Percentiles rank a stretch among this genome's conserved stretches.
phyloP scores from a whole-genome alignment of 768 basidiomycete genomes.

The Rhizopogon vulgaris region DNA sequence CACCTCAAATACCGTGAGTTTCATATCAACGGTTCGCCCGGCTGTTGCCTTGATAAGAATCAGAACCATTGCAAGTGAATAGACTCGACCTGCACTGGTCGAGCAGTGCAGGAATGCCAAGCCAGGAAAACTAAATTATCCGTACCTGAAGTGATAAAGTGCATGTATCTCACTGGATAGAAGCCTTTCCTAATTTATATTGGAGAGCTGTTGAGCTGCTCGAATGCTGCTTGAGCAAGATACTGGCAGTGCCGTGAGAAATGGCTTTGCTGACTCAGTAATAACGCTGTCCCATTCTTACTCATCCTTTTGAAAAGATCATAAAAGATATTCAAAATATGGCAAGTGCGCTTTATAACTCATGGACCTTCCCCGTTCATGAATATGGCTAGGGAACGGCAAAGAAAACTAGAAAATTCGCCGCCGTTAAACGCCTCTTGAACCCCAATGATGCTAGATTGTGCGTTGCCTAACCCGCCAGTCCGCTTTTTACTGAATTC shows the following conservation, averaged over 20 bases:
- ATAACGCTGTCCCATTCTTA: no score
- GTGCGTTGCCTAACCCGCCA: constrained; percentile 40
- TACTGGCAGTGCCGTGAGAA: neutral
- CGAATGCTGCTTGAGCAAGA: no score
- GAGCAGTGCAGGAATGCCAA: neutral
- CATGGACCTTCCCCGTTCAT: neutral
- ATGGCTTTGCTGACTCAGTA: neutral
- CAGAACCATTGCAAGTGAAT: no score
- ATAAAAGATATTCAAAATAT: constrained; percentile 5
- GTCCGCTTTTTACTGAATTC: neutral
- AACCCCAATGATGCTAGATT: constrained; percentile 91
- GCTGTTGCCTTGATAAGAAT: no score
- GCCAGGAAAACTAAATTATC: no score
- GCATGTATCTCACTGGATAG: neutral
- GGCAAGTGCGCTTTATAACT: constrained; percentile 8
- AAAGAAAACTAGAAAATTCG: constrained; percentile 94
- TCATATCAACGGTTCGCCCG: no score
- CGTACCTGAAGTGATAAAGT: neutral
- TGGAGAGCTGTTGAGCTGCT: neutral
- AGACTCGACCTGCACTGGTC: no score
- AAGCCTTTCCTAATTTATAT: neutral
- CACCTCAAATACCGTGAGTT: no score
- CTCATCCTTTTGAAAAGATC: neutral
- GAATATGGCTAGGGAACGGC: constrained; percentile 61
- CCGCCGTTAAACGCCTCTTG: constrained; percentile 86